A percentile compares a stretch with the other conserved stretches of the same genome.
Evolutionary conservation across 257 asterid genomes (phyloP).

Genomic region (Verbena officinalis): DNA sequence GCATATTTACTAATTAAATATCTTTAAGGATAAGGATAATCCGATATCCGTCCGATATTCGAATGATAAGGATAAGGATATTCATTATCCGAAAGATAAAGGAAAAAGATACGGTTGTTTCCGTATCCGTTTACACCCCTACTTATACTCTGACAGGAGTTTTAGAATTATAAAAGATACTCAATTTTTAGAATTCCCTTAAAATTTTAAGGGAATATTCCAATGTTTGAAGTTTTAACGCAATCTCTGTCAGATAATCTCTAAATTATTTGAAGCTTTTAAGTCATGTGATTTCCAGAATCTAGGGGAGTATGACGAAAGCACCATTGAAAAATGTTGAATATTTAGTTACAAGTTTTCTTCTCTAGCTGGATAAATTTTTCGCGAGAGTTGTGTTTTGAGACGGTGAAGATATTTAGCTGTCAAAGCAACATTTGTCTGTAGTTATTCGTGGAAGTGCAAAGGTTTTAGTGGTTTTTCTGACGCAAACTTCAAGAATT

Average conservation of each 20-base stretch:
- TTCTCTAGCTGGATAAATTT: constrained; percentile 33
- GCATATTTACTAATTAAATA: no score
- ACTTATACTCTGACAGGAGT: no score
- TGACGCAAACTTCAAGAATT: no score
- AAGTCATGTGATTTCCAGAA: constrained; percentile 40
- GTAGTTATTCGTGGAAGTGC: background rate
- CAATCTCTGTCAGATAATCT: constrained; percentile 25
- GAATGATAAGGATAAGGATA: no score
- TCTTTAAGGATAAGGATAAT: no score
- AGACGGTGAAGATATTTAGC: constrained; percentile 35
- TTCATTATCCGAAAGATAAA: no score
- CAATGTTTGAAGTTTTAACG: constrained; percentile 38
- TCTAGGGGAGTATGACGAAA: constrained; percentile 40
- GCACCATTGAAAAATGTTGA: constrained; percentile 34
- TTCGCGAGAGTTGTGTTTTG: constrained; percentile 30
- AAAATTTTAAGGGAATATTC: constrained; percentile 33
- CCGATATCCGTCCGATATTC: no score
- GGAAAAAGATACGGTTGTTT: no score
- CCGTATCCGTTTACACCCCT: no score
- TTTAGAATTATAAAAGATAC: no score
- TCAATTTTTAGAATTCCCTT: no score
- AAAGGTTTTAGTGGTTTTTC: no score
- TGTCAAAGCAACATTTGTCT: constrained; percentile 30
- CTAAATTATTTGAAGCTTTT: constrained; percentile 26
- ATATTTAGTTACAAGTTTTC: constrained; percentile 34